Conservation (phyloP, 2,329 filamentous ascomycete species). For the Neoascochyta sp. region DNA sequence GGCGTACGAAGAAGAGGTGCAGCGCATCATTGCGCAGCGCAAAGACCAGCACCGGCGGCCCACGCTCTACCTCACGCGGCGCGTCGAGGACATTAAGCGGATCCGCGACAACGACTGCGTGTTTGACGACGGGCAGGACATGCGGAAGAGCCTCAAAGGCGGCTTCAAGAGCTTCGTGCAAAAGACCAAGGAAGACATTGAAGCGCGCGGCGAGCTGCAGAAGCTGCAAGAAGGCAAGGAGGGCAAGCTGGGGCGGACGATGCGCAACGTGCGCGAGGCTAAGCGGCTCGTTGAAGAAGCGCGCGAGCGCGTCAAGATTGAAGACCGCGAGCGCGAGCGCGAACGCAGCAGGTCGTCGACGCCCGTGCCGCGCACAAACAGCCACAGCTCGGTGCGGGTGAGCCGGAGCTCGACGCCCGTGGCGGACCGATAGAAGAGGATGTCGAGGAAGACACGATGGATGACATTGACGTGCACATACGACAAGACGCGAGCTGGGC, state of each 20-base stretch:
- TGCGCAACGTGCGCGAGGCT: constrained; percentile 31
- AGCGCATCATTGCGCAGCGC: constrained; percentile 58
- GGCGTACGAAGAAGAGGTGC: constrained; percentile 79
- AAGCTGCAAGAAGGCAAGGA: constrained; percentile 35
- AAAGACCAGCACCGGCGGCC: constrained; percentile 42
- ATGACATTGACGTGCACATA: too few relatives aligned
- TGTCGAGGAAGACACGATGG: too few relatives aligned
- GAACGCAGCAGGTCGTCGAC: constrained; percentile 24
- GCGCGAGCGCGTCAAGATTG: constrained; percentile 28
- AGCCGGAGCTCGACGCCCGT: constrained; percentile 23
- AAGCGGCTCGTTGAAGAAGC: constrained; percentile 37
- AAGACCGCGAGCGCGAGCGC: constrained; percentile 23
- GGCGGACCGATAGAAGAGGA: too few relatives aligned
- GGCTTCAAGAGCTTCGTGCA: constrained; percentile 37
- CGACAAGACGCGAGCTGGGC: too few relatives aligned
- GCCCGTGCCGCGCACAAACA: constrained; percentile 19
- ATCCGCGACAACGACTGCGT: constrained; percentile 33
- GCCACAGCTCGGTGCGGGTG: constrained; percentile 14
- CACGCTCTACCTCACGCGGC: constrained; percentile 55
- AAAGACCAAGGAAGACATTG: constrained; percentile 33
- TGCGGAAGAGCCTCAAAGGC: constrained; percentile 27
- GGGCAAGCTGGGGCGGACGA: constrained; percentile 27
- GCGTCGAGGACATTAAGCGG: constrained; percentile 46
- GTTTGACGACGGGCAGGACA: constrained; percentile 28
- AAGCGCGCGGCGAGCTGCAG: constrained; percentile 30